A percentile compares a stretch with the other conserved stretches of the same genome.
Evolutionary conservation across 371 early-diverging fungal species (phyloP).

Genomic region (Mortierella sp.): DNA sequence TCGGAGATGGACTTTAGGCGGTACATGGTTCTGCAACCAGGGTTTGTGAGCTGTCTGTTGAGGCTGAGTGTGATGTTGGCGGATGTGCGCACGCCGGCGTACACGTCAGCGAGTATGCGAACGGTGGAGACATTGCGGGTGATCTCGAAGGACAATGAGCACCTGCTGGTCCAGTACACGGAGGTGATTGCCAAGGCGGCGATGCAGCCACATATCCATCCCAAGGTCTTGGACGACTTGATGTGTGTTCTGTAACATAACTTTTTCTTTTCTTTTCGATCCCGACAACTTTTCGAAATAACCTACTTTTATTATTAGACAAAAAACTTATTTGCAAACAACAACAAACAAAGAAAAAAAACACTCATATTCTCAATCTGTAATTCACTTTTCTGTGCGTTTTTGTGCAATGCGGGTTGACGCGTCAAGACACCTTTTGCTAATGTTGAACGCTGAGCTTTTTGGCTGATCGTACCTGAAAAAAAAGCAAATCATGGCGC

Average conservation of each 20-base stretch:
- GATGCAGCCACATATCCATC: slow-evolving; percentile 52
- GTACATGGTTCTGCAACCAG: slow-evolving; percentile 55
- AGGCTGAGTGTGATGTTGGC: slow-evolving; percentile 66
- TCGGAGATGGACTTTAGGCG: slow-evolving; percentile 56
- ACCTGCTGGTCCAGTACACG: slow-evolving; percentile 52
- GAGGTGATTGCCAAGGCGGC: slow-evolving; percentile 55
- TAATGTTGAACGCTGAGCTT: no score
- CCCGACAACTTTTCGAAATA: no score
- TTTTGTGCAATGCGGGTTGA: no score
- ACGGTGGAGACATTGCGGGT: slow-evolving; percentile 53
- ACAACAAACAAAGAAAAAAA: no score
- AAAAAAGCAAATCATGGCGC: no score
- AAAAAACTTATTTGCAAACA: no score
- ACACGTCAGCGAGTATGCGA: slow-evolving; percentile 47
- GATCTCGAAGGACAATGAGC: slow-evolving; percentile 51
- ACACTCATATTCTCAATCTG: no score
- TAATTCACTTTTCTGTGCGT: no score
- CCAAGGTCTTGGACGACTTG: slow-evolving; percentile 43
- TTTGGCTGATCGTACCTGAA: no score
- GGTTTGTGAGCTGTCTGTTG: slow-evolving; percentile 63
- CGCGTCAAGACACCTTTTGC: no score
- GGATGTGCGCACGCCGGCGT: slow-evolving; percentile 61
- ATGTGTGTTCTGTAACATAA: slow-evolving; percentile 48
- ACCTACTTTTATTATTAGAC: no score
- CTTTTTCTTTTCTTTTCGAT: slow-evolving; percentile 1